A percentile compares a stretch with the other conserved stretches of the same genome.
These are phyloP conservation scores for Solanum appendiculatum DNA, from an alignment of 257 asterid species.

Conservation along the genomic window DNA sequence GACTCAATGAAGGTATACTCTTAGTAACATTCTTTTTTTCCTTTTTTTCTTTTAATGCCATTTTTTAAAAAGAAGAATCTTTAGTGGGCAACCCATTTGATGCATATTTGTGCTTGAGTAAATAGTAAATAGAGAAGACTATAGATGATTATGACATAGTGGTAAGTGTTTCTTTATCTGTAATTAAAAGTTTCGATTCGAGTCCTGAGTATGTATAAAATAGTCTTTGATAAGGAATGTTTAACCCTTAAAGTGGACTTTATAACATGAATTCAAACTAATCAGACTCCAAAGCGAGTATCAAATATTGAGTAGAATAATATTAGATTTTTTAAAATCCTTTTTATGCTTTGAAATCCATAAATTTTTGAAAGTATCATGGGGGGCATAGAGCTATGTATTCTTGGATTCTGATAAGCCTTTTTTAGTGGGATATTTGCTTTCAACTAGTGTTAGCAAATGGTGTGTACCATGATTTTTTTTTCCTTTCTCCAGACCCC, in stretches of 20 bases:
- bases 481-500: background rate
- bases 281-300: background rate
- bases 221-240: too few species aligned
- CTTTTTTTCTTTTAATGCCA: too few species aligned
- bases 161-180: too few species aligned
- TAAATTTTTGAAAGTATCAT: slow-evolving; percentile 17
- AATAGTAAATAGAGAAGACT: background rate
- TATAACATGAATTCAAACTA: too few species aligned
- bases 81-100: slow-evolving; percentile 6
- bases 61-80: too few species aligned
- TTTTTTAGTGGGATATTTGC: slow-evolving; percentile 12
- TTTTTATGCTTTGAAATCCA: slow-evolving; percentile 20
- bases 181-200: background rate
- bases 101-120: slow-evolving; percentile 1
- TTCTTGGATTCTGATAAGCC: slow-evolving; percentile 27
- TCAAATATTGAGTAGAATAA: background rate
- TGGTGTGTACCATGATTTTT: background rate
- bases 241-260: too few species aligned
- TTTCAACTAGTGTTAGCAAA: slow-evolving; percentile 16
- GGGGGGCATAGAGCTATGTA: slow-evolving; percentile 27
- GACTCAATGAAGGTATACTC: background rate
- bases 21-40: background rate
- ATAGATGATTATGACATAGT: background rate
- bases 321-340: slow-evolving; percentile 4
- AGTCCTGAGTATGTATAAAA: too few species aligned